A percentile compares a stretch with the other conserved stretches of the same genome.
These are phyloP conservation scores for Senna siamea DNA, from an alignment of 306 rosid genomes.

Conservation along the genomic window DNA sequence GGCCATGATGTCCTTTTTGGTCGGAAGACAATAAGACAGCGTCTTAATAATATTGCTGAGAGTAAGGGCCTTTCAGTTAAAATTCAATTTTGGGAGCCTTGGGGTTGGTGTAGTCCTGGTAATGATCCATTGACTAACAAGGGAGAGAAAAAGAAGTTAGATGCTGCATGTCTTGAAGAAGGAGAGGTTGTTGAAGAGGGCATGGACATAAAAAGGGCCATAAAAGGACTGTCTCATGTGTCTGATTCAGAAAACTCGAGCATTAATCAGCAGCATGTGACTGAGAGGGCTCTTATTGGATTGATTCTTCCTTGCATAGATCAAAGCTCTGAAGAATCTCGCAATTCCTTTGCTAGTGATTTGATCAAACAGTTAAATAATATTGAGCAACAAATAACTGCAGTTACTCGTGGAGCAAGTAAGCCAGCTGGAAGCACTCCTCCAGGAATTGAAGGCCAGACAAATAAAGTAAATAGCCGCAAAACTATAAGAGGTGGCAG, in stretches of 20 bases:
- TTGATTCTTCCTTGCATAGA: slow-evolving; percentile 91
- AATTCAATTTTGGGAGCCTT: slow-evolving; percentile 74
- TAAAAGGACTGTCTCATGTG: slow-evolving; percentile 57
- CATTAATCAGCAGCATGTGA: slow-evolving; percentile 61
- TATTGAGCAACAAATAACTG: slow-evolving; percentile 76
- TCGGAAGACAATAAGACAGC: slow-evolving; percentile 79
- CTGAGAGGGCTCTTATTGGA: slow-evolving; percentile 81
- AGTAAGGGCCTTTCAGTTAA: slow-evolving; percentile 63
- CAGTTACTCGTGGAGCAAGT: slow-evolving; percentile 67
- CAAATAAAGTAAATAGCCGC: slow-evolving; percentile 73
- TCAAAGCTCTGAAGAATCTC: slow-evolving; percentile 89
- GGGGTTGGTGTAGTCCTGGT: slow-evolving; percentile 79
- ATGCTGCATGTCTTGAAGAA: slow-evolving; percentile 77
- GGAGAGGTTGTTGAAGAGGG: slow-evolving; percentile 90
- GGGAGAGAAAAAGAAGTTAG: slow-evolving; percentile 64
- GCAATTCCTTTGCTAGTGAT: slow-evolving; percentile 81
- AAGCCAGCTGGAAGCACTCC: slow-evolving; percentile 63
- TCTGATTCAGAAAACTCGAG: slow-evolving; percentile 53
- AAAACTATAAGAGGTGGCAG: slow-evolving; percentile 73
- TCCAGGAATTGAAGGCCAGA: slow-evolving; percentile 73
- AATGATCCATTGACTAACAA: slow-evolving; percentile 47
- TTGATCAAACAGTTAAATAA: slow-evolving; percentile 80
- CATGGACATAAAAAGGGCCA: slow-evolving; percentile 48
- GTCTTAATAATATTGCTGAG: slow-evolving; percentile 76
- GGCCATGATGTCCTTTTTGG: slow-evolving; percentile 87